Evolutionary conservation across 345 rosid species (phyloP), one percentile per base, ranked within the genome.

Genomic region (Schrenkiella parvula): DNA sequence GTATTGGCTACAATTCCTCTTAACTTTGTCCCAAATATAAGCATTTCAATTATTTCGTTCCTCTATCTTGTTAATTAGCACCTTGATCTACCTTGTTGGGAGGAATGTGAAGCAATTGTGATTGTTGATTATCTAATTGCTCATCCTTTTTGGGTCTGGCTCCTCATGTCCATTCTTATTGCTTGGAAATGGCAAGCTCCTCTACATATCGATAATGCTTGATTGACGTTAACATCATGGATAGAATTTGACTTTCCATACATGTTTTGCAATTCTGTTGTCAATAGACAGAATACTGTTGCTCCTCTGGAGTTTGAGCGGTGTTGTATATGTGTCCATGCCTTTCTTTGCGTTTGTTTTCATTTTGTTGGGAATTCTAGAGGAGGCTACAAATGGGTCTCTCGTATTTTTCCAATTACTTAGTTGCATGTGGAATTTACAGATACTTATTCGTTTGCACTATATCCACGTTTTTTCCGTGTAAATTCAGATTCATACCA

Each of bases 401-500:
- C 23, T 46, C 47, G 1, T 14, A 0, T 15, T 21, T 29, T 14
- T 52, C 4, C 8, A 21, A 6, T 2, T 29, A n/a, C 19, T 26
- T 11, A 9, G 18, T 12, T 64, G 46, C 64, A 48, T 35, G 68
- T 44, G 34, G 12, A 44, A 11, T 69, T 44, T 14, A 34, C 21
- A 32, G 58, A 42, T 60, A 25, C 17, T 69, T 62, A 43, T 60
- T 47, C 44, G 23, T 47, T 17, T 21, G 15, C 35, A 32, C 0
- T 44, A 31, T 60, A 15, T 35, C 19, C 0, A 1, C 0, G 15
- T 52, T 42, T 67, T 56, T 22, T 14, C 4, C 5, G 1, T 37
- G 35, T 64, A 70, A 46, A 41, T 85, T 91, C 96, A 93, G 98
- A 88, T 70, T 85, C 96, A n/a, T 84, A 81, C 81, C 89, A 82